Evolutionary conservation across 140 eudicot species (phyloP).

Genomic region (Flaveria floridana): DNA sequence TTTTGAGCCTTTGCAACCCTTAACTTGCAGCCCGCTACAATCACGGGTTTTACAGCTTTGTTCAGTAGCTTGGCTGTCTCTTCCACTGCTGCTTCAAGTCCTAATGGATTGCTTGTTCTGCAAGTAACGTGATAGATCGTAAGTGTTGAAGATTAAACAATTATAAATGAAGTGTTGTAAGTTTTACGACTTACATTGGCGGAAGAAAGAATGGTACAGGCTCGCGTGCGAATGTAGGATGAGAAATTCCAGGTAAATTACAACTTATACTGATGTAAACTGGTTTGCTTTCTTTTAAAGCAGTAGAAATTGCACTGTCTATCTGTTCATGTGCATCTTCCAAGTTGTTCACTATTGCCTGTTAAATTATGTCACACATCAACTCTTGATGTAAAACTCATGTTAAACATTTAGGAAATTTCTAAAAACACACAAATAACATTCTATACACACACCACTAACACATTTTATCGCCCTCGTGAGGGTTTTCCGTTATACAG

Average conservation of each 20-base stretch:
- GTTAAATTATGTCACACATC: constrained; percentile 22
- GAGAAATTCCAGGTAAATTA: constrained; percentile 71
- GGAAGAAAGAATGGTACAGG: constrained; percentile 71
- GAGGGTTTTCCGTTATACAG: no score
- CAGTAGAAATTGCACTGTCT: constrained; percentile 81
- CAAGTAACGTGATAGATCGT: background rate
- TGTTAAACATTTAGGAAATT: no score
- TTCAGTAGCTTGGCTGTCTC: constrained; percentile 68
- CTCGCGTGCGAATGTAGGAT: constrained; percentile 64
- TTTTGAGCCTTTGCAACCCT: constrained; percentile 64
- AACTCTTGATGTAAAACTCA: background rate
- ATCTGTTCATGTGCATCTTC: constrained; percentile 90
- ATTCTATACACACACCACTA: no score
- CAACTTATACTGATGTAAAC: constrained; percentile 83
- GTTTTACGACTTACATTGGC: constrained; percentile 46
- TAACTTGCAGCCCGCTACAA: constrained; percentile 70
- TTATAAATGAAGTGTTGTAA: no score
- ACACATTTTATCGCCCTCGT: no score
- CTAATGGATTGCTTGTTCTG: constrained; percentile 71
- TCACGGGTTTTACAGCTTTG: constrained; percentile 82
- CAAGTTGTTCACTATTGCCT: constrained; percentile 77
- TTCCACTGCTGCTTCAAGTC: constrained; percentile 84
- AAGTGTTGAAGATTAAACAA: background rate
- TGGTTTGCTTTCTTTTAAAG: constrained; percentile 85
- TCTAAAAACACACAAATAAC: no score